Evolutionary conservation across 768 basidiomycete species (phyloP).

Genomic region (Tubosaeta sp.): DNA sequence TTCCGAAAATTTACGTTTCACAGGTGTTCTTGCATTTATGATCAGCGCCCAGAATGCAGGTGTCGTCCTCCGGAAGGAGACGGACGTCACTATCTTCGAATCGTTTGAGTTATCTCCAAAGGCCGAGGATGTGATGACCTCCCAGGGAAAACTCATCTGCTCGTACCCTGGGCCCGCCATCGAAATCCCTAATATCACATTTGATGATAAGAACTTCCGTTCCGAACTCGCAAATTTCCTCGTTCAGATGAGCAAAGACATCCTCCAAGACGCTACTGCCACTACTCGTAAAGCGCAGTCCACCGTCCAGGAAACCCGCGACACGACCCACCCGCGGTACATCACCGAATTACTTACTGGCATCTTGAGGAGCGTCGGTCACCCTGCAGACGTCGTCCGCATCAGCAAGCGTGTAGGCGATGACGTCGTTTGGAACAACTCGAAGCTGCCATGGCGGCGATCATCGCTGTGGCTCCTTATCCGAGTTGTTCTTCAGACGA

Average conservation of each 20-base stretch:
- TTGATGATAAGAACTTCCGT: conserved; percentile 28
- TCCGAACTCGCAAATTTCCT: conserved; percentile 24
- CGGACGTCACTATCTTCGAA: conserved; percentile 35
- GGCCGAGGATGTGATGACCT: conserved; percentile 32
- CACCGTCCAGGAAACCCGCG: conserved; percentile 33
- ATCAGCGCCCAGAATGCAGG: conserved; percentile 48
- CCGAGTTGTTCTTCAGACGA: conserved; percentile 42
- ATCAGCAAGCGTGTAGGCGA: conserved; percentile 44
- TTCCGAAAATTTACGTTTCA: not conserved
- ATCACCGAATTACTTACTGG: conserved; percentile 43
- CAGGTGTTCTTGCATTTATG: conserved; percentile 36
- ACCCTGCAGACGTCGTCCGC: conserved; percentile 25
- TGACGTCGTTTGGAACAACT: conserved; percentile 41
- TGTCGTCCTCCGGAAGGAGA: conserved; percentile 34
- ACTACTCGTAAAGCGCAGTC: conserved; percentile 34
- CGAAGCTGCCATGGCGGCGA: conserved; percentile 44
- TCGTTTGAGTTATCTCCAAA: conserved; percentile 43
- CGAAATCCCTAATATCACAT: conserved; percentile 26
- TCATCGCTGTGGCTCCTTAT: conserved; percentile 47
- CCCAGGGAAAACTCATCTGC: conserved; percentile 42
- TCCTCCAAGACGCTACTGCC: conserved; percentile 31
- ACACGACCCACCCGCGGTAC: conserved; percentile 39
- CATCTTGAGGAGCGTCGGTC: conserved; percentile 37
- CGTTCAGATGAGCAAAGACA: conserved; percentile 17
- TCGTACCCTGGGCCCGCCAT: conserved; percentile 46